phyloP scores from a whole-genome alignment of 2,329 filamentous ascomycete genomes.

The Coniosporium tulheliwenetii region DNA sequence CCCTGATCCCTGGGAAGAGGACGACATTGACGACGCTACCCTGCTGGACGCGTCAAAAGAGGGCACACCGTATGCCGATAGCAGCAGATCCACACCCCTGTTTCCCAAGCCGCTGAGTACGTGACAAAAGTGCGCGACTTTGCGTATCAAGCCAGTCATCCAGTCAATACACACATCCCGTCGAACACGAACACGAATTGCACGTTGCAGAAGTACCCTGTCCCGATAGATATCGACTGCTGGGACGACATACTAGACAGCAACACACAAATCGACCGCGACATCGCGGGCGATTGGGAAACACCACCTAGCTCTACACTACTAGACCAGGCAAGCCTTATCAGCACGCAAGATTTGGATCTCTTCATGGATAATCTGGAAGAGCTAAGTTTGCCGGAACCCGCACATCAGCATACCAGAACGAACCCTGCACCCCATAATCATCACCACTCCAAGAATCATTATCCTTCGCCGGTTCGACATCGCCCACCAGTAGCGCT shows the following conservation, averaged over 20 bases:
- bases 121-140: too few species aligned
- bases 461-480: not conserved
- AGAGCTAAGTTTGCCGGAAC: not conserved
- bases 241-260: not conserved
- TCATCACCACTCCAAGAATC: too few species aligned
- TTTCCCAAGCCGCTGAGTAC: too few species aligned
- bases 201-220: too few species aligned
- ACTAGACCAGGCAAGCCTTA: not conserved
- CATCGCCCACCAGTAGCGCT: not conserved
- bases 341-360: not conserved
- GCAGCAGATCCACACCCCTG: too few species aligned
- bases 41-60: too few species aligned
- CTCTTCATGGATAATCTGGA: not conserved
- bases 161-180: too few species aligned
- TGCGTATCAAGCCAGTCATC: too few species aligned
- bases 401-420: not conserved
- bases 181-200: too few species aligned
- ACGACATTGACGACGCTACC: not conserved
- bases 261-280: not conserved
- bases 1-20: not conserved
- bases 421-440: not conserved
- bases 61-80: too few species aligned
- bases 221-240: not conserved
- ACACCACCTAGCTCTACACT: not conserved
- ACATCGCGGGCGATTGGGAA: not conserved